Percentiles rank a stretch among this genome's conserved stretches.
These are phyloP conservation scores for Aspergillus luchuensis DNA, from an alignment of 2,329 filamentous ascomycete genomes.

Conservation along the genomic window DNA sequence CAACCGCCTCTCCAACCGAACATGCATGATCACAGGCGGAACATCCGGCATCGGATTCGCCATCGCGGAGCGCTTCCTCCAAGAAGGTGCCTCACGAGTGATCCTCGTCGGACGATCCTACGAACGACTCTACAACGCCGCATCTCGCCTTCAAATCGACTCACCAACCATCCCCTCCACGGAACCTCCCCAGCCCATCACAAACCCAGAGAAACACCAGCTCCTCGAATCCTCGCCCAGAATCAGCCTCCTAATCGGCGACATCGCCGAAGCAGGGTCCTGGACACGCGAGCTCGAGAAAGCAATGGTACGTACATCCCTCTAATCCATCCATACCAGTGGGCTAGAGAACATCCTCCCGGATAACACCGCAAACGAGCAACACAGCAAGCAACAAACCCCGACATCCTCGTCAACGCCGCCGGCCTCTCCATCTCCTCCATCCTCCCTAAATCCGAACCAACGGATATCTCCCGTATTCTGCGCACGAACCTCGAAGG, in stretches of 20 bases:
- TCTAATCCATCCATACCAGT: too few species aligned
- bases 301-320: conserved; percentile 34
- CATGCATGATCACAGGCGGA: conserved; percentile 66
- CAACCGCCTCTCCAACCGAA: conserved; percentile 37
- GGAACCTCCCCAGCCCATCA: background rate
- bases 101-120: conserved; percentile 63
- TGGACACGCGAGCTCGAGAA: conserved; percentile 42
- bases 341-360: too few species aligned
- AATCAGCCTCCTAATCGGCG: conserved; percentile 39
- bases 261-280: conserved; percentile 37
- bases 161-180: too few species aligned
- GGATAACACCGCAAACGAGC: too few species aligned
- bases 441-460: conserved; percentile 60
- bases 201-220: conserved; percentile 9
- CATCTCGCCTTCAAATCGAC: conserved; percentile 26
- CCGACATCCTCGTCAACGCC: conserved; percentile 73
- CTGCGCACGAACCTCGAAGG: conserved; percentile 69
- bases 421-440: conserved; percentile 71
- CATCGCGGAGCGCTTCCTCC: conserved; percentile 67
- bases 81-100: conserved; percentile 58
- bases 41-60: conserved; percentile 70
- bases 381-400: conserved; percentile 13
- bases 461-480: conserved; percentile 57
- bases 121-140: conserved; percentile 47
- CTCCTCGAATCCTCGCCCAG: conserved; percentile 20